Evolutionary conservation across 495 filamentous ascomycete species (phyloP).

Genomic region (Penicillium samsonianum): DNA sequence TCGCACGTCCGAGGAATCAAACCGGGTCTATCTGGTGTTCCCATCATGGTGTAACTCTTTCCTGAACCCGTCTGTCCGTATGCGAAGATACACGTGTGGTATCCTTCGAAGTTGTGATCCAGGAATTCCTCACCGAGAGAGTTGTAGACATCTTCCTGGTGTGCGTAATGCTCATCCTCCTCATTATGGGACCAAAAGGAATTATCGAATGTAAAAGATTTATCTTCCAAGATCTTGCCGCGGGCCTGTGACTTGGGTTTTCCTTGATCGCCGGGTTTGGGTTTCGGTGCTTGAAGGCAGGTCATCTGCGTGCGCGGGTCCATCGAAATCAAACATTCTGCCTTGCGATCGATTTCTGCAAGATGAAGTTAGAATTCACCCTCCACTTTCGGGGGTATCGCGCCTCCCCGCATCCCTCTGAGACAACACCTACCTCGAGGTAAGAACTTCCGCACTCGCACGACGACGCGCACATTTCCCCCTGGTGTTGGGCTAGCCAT

Average conservation of each 20-base stretch:
- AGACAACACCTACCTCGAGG: constrained; percentile 68
- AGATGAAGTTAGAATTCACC: constrained; percentile 6
- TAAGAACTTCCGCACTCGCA: constrained; percentile 86
- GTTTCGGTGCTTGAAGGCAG: constrained; percentile 63
- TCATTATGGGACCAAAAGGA: constrained; percentile 93
- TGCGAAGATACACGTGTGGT: constrained; percentile 98
- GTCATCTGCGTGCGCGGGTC: constrained; percentile 81
- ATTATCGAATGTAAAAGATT: constrained; percentile 93
- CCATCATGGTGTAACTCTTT: constrained; percentile 99
- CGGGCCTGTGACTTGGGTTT: constrained; percentile 69
- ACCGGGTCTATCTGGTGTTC: constrained; percentile 79
- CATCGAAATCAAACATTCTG: constrained; percentile 88
- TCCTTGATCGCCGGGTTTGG: constrained; percentile 60
- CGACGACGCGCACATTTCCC: constrained; percentile 93
- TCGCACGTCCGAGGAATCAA: constrained; percentile 97
- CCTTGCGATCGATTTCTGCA: constrained; percentile 75
- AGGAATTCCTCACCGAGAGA: constrained; percentile 93
- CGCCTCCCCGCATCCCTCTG: not conserved
- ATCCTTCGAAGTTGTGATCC: constrained; percentile 99
- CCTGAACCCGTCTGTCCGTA: constrained; percentile 98
- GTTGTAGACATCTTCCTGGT: constrained; percentile 94
- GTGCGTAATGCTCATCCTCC: constrained; percentile 72
- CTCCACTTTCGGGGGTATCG: not conserved
- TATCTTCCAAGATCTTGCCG: constrained; percentile 77
- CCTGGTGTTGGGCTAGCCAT: constrained; percentile 49